Conservation (phyloP, 2,329 filamentous ascomycete species). For the Gremmenia infestans region DNA sequence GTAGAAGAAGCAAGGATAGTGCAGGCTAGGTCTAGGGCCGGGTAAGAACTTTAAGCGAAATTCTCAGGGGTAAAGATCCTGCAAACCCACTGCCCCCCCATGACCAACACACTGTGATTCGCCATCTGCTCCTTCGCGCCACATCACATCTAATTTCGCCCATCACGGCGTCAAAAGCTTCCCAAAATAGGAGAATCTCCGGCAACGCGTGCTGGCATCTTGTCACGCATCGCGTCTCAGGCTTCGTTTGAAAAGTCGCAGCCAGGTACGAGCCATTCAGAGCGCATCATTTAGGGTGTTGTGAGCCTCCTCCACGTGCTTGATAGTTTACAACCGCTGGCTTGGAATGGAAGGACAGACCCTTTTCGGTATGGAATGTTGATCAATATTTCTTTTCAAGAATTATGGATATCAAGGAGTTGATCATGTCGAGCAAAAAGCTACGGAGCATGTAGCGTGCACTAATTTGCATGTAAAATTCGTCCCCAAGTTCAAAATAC, state of each 20-base stretch:
- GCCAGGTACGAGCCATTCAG: neutral
- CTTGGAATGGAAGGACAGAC: neutral
- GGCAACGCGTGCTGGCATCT: neutral
- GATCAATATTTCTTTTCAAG: too few relatives aligned
- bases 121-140: neutral
- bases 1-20: neutral
- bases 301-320: neutral
- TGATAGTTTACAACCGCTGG: neutral
- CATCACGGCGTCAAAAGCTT: neutral
- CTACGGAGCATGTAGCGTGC: too few relatives aligned
- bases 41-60: neutral
- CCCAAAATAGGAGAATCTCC: neutral
- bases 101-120: neutral
- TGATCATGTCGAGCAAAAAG: too few relatives aligned
- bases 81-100: neutral
- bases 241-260: neutral
- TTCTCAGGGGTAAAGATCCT: neutral
- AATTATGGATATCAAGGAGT: too few relatives aligned
- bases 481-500: too few relatives aligned
- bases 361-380: too few relatives aligned
- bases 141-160: neutral
- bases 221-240: neutral
- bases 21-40: neutral
- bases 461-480: too few relatives aligned
- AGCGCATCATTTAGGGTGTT: neutral